Percentiles rank a stretch among this genome's conserved stretches.
Evolutionary conservation across 1,284 basidiomycete genomes (phyloP).

Genomic region (Cerioporus squamosus): DNA sequence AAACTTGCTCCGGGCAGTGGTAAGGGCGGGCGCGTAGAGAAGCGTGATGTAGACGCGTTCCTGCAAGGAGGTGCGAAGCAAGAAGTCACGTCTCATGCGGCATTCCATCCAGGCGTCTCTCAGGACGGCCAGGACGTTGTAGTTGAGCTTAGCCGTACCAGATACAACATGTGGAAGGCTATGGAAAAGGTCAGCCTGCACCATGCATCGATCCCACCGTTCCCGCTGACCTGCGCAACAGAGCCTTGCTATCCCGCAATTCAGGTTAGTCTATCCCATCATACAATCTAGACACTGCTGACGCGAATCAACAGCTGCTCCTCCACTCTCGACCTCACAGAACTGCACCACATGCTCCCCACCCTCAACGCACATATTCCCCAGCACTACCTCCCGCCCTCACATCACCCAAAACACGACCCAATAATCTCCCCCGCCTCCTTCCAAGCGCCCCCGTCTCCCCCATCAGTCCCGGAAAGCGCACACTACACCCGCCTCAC

Average conservation of each 20-base stretch:
- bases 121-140: conserved; percentile 48
- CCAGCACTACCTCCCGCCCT: conserved; percentile 53
- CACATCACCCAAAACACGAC: conserved; percentile 32
- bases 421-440: conserved; percentile 54
- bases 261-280: conserved; percentile 33
- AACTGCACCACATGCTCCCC: conserved; percentile 72
- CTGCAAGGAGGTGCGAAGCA: conserved; percentile 33
- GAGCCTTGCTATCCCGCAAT: conserved; percentile 71
- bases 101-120: conserved; percentile 5
- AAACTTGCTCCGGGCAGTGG: conserved; percentile 73
- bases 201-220: background rate
- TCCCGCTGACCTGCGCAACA: conserved; percentile 34
- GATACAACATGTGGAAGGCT: conserved; percentile 87
- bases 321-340: conserved; percentile 84
- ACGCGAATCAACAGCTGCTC: conserved; percentile 56
- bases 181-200: conserved; percentile 68
- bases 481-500: conserved; percentile 72
- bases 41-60: conserved; percentile 72
- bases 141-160: conserved; percentile 78
- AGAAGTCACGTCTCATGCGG: background rate
- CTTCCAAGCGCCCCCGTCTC: conserved; percentile 45
- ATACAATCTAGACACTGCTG: background rate
- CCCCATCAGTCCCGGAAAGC: conserved; percentile 45
- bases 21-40: conserved; percentile 77
- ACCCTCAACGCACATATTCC: conserved; percentile 77